phyloP scores from a whole-genome alignment of 306 rosid species.

The Heteromeles arbutifolia region DNA sequence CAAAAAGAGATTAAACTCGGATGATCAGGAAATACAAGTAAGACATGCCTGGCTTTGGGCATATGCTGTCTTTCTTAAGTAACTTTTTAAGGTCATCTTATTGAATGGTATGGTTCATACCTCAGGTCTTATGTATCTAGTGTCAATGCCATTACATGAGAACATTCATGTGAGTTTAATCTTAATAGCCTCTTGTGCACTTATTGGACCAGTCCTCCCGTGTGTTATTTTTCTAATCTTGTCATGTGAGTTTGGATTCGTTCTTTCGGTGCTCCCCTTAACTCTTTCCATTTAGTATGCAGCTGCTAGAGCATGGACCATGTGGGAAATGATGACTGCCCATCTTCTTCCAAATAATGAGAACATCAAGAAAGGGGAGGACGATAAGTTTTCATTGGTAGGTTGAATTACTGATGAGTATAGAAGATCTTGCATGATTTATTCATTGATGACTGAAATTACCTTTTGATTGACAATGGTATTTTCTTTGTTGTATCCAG shows the following conservation, averaged over 20 bases:
- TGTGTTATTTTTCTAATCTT: background rate
- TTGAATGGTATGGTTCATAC: background rate
- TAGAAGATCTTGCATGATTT: background rate
- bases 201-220: no score
- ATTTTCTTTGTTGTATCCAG: no score
- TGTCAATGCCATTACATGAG: no score
- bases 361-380: constrained; percentile 67
- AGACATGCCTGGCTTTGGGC: constrained; percentile 25
- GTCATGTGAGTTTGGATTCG: constrained; percentile 9
- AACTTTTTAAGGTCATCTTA: background rate
- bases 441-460: background rate
- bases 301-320: constrained; percentile 99
- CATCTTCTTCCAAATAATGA: constrained; percentile 87
- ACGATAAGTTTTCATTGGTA: constrained; percentile 80
- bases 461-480: constrained; percentile 1
- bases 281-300: constrained; percentile 50
- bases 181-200: no score
- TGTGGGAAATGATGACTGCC: constrained; percentile 97
- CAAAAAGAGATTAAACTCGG: constrained; percentile 75
- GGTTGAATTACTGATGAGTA: constrained; percentile 14
- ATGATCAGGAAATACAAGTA: constrained; percentile 69
- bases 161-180: no score
- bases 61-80: background rate
- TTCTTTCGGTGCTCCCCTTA: constrained; percentile 12
- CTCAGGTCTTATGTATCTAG: background rate